Conservation (phyloP, 1,139 yeast genomes). For the Sugiyamaella grinbergsii region DNA sequence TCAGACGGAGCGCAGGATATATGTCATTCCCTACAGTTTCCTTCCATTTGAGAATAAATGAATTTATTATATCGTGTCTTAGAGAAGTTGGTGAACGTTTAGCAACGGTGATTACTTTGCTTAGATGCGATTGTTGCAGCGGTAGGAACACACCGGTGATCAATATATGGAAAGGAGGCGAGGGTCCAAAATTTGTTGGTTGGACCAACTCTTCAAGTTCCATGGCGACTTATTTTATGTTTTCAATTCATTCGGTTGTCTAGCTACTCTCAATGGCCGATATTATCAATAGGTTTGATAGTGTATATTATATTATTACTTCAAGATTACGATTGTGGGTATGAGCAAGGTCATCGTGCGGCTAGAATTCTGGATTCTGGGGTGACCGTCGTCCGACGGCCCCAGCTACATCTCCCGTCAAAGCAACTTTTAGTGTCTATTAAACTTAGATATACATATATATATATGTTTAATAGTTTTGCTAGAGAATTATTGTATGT, state of each 20-base stretch:
- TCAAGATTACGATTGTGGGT: too few relatives aligned
- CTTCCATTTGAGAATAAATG: slow-evolving; percentile 64
- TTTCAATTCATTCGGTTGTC: not conserved
- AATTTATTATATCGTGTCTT: slow-evolving; percentile 43
- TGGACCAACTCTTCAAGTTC: slow-evolving; percentile 19
- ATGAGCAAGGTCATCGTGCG: not conserved
- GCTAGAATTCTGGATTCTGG: not conserved
- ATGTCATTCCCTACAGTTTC: slow-evolving; percentile 68
- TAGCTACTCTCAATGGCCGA: too few relatives aligned
- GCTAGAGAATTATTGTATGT: too few relatives aligned
- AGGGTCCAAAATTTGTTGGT: slow-evolving; percentile 44
- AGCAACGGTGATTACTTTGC: slow-evolving; percentile 24
- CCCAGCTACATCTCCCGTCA: too few relatives aligned
- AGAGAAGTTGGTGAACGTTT: slow-evolving; percentile 32
- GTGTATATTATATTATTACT: too few relatives aligned
- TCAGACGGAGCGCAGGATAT: slow-evolving; percentile 64
- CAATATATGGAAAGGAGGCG: slow-evolving; percentile 47
- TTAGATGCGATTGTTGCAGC: slow-evolving; percentile 29
- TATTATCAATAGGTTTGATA: too few relatives aligned
- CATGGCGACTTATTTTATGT: slow-evolving; percentile 4
- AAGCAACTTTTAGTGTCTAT: too few relatives aligned
- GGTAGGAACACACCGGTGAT: slow-evolving; percentile 40
- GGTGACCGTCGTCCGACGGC: too few relatives aligned
- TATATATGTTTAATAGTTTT: too few relatives aligned
- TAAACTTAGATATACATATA: too few relatives aligned